These are phyloP conservation scores for Flagelloscypha sp. DNA, from an alignment of 768 basidiomycete species.

Conservation along the genomic window DNA sequence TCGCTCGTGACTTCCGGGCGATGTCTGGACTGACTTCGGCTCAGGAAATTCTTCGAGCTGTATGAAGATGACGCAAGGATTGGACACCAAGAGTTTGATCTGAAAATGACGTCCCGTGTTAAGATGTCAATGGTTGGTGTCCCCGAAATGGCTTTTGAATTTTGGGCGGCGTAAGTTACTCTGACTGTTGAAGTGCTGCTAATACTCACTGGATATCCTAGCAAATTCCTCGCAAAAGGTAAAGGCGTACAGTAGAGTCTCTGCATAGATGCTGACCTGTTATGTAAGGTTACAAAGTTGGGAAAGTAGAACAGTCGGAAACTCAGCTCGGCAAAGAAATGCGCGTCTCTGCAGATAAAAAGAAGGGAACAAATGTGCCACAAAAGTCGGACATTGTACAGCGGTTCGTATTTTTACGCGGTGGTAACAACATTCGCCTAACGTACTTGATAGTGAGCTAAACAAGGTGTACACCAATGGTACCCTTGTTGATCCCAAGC, in stretches of 20 bases:
- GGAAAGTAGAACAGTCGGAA: constrained; percentile 93
- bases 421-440: not conserved
- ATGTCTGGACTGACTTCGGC: constrained; percentile 4
- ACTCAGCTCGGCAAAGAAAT: constrained; percentile 97
- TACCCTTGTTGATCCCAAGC: constrained; percentile 84
- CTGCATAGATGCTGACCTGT: not conserved
- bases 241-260: constrained; percentile 2
- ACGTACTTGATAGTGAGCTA: constrained; percentile 51
- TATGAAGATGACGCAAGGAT: constrained; percentile 94
- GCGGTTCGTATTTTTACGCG: constrained; percentile 33
- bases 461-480: constrained; percentile 96
- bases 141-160: constrained; percentile 88
- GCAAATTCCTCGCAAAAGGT: constrained; percentile 82
- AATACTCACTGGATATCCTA: constrained; percentile 15
- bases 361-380: constrained; percentile 39
- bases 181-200: constrained; percentile 1
- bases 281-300: constrained; percentile 77
- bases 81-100: constrained; percentile 90
- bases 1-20: not conserved
- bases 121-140: constrained; percentile 99
- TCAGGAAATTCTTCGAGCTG: constrained; percentile 80
- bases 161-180: constrained; percentile 74
- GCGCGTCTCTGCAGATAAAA: constrained; percentile 72
- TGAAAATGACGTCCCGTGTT: constrained; percentile 85
- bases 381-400: constrained; percentile 83